A percentile compares a stretch with the other conserved stretches of the same genome.
Evolutionary conservation across 2,329 filamentous ascomycete species (phyloP).

Genomic region (Fusarium albosuccineum): DNA sequence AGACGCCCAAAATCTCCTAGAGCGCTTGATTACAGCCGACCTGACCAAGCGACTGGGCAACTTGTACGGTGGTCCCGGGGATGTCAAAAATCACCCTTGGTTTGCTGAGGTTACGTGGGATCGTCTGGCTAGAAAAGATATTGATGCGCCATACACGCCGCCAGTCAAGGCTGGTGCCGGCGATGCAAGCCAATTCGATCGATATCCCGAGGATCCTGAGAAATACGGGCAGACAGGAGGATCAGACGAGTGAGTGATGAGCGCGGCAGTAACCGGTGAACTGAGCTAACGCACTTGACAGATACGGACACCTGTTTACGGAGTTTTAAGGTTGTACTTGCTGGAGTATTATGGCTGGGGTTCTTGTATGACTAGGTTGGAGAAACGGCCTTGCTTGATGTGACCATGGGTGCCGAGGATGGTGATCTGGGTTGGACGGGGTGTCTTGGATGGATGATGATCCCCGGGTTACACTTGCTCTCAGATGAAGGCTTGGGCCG

Average conservation of each 20-base stretch:
- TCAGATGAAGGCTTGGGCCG: conserved; percentile 5
- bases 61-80: conserved; percentile 87
- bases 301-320: conserved; percentile 79
- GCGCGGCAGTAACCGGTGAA: background rate
- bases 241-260: conserved; percentile 80
- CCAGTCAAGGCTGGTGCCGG: conserved; percentile 94
- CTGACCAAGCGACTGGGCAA: conserved; percentile 96
- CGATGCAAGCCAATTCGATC: conserved; percentile 97
- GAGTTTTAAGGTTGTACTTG: conserved; percentile 70
- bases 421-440: conserved; percentile 1
- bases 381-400: conserved; percentile 21
- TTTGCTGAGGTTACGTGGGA: conserved; percentile 99
- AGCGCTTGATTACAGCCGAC: conserved; percentile 93
- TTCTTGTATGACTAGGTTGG: conserved; percentile 38
- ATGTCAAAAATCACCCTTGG: conserved; percentile 97
- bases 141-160: conserved; percentile 97
- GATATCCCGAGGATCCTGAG: conserved; percentile 97
- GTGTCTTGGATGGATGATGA: background rate
- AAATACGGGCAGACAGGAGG: conserved; percentile 81
- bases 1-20: conserved; percentile 92
- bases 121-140: conserved; percentile 91
- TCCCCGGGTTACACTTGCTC: conserved; percentile 8
- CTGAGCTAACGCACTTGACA: conserved; percentile 51
- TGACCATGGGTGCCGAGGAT: conserved; percentile 19
- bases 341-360: conserved; percentile 26